Evolutionary conservation across 23 red algal species (phyloP).

Genomic region (Gracilaria vermiculophylla): DNA sequence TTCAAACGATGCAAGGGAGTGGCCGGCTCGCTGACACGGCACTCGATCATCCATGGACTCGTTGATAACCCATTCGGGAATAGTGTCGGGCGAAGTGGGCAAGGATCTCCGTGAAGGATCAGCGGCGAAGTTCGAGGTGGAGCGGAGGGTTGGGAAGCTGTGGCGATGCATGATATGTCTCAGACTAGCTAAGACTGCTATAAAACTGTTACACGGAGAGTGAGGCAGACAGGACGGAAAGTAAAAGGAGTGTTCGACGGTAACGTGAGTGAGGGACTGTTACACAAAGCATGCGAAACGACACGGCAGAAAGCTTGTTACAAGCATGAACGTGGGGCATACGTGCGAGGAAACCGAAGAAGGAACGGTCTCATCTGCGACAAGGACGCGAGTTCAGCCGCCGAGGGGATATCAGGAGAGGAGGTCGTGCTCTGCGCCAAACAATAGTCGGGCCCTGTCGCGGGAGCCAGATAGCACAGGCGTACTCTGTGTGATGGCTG

Average conservation of each 20-base stretch:
- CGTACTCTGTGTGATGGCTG: no score
- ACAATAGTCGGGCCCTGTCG: neutral
- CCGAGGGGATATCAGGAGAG: neutral
- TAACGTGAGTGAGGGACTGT: neutral
- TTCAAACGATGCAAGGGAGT: conserved; percentile 71
- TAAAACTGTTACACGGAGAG: neutral
- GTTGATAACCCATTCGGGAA: conserved; percentile 10
- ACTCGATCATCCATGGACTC: conserved; percentile 21
- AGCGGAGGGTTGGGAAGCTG: neutral
- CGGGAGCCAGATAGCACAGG: no score
- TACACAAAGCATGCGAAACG: neutral
- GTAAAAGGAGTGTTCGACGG: neutral
- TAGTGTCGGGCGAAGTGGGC: neutral
- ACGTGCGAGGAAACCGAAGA: neutral
- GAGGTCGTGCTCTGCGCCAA: neutral
- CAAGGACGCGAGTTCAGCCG: neutral
- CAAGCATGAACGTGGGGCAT: neutral
- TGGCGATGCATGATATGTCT: neutral
- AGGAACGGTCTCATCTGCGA: neutral
- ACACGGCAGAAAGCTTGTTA: neutral
- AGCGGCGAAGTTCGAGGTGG: neutral
- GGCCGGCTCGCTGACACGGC: conserved; percentile 66
- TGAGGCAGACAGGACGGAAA: neutral
- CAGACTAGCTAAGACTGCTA: no score
- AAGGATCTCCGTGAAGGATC: neutral